A percentile compares a stretch with the other conserved stretches of the same genome.
Conservation (phyloP, 2,329 filamentous ascomycete species). For the Aureobasidium namibiae region DNA sequence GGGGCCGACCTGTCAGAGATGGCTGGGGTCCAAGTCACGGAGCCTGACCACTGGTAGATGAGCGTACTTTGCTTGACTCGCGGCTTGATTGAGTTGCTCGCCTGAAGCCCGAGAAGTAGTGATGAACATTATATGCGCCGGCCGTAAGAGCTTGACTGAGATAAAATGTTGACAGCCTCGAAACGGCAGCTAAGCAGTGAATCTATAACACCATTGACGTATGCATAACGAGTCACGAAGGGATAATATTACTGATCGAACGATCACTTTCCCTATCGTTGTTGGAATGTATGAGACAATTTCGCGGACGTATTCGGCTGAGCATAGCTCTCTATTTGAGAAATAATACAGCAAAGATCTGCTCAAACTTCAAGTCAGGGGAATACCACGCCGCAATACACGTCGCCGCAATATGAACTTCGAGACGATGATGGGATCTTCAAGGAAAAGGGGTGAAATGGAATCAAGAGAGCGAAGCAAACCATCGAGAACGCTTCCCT, state of each 20-base stretch:
- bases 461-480: neutral
- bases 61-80: neutral
- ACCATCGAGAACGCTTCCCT: neutral
- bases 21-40: neutral
- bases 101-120: neutral
- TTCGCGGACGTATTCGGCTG: neutral
- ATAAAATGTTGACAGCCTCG: neutral
- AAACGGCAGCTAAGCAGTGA: neutral
- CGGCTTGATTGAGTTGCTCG: neutral
- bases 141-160: neutral
- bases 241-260: neutral
- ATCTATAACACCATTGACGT: neutral
- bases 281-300: neutral
- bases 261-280: neutral
- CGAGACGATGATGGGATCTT: neutral
- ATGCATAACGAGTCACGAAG: neutral
- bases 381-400: neutral
- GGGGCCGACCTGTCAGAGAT: neutral
- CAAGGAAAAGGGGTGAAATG: neutral
- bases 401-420: neutral
- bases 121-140: neutral
- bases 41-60: neutral
- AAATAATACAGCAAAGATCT: neutral
- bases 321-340: neutral
- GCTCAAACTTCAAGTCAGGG: neutral